phyloP scores from a whole-genome alignment of 2,329 filamentous ascomycete genomes.

The Paraphaeosphaeria minitans region DNA sequence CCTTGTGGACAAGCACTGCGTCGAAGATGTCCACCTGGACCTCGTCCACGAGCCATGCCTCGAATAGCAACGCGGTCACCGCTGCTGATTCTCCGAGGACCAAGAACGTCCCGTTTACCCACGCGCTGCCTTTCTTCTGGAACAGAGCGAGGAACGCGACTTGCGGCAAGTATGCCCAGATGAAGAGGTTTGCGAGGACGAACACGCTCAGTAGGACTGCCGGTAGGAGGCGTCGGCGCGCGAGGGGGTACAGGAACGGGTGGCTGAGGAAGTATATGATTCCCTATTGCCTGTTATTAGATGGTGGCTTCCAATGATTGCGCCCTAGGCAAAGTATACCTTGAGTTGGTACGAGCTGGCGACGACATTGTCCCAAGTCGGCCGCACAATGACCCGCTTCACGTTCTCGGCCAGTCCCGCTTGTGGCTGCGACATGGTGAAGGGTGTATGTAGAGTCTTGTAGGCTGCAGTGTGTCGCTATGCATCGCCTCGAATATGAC shows the following conservation, averaged over 20 bases:
- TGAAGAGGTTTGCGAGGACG: constrained; percentile 84
- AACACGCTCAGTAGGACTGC: constrained; percentile 80
- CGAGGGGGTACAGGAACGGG: constrained; percentile 81
- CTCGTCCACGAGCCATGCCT: constrained; percentile 66
- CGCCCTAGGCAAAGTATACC: constrained; percentile 18
- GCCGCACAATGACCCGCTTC: constrained; percentile 34
- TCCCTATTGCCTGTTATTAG: constrained; percentile 57
- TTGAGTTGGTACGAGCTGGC: constrained; percentile 40
- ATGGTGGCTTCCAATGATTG: background rate
- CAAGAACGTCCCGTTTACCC: constrained; percentile 84
- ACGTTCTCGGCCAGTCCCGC: constrained; percentile 29
- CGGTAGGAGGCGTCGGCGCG: constrained; percentile 77
- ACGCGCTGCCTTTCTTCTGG: constrained; percentile 78
- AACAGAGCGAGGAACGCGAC: constrained; percentile 89
- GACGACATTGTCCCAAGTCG: constrained; percentile 32
- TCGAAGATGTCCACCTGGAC: constrained; percentile 79
- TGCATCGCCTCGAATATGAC: constrained; percentile 8
- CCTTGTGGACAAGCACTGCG: constrained; percentile 75
- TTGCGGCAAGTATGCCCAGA: constrained; percentile 87
- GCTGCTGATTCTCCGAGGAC: constrained; percentile 72
- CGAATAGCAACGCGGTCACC: constrained; percentile 63
- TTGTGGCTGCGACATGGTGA: constrained; percentile 40
- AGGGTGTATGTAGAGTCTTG: constrained; percentile 24
- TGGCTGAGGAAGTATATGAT: constrained; percentile 81
- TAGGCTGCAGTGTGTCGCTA: constrained; percentile 2